phyloP scores from a whole-genome alignment of 2,329 filamentous ascomycete genomes.

The Apiospora aurea region DNA sequence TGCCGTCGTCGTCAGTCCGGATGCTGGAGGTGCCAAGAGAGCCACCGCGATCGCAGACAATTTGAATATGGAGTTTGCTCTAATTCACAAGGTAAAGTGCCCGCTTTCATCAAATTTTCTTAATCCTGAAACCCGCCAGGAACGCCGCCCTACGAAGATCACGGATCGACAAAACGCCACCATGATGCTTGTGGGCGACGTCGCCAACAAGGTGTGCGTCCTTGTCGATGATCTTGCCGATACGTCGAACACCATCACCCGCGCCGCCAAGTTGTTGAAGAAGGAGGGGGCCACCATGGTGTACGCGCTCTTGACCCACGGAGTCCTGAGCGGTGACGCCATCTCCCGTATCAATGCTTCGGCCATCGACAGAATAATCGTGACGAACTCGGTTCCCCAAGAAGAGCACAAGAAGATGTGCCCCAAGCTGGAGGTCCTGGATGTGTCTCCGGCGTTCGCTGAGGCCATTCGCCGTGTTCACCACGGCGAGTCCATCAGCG shows the following conservation, averaged over 20 bases:
- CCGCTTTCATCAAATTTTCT: constrained; percentile 37
- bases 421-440: constrained; percentile 89
- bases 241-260: constrained; percentile 95
- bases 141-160: constrained; percentile 88
- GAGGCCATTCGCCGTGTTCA: constrained; percentile 96
- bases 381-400: constrained; percentile 95
- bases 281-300: constrained; percentile 90
- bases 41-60: constrained; percentile 95
- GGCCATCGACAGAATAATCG: constrained; percentile 89
- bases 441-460: constrained; percentile 89
- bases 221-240: constrained; percentile 94
- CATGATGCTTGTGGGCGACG: constrained; percentile 94
- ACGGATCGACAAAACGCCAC: constrained; percentile 89
- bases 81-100: constrained; percentile 89
- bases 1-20: constrained; percentile 92
- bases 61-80: constrained; percentile 91
- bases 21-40: constrained; percentile 95
- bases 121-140: constrained; percentile 59
- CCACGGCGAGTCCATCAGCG: constrained; percentile 97
- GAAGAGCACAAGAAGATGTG: constrained; percentile 79
- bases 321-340: constrained; percentile 92
- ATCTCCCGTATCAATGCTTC: constrained; percentile 94
- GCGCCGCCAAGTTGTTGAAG: constrained; percentile 93
- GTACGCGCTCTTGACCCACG: constrained; percentile 92
- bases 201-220: constrained; percentile 81